Evolutionary conservation across 345 rosid genomes (phyloP), one percentile per base, ranked within the genome.

Genomic region (Acer yangbiense): DNA sequence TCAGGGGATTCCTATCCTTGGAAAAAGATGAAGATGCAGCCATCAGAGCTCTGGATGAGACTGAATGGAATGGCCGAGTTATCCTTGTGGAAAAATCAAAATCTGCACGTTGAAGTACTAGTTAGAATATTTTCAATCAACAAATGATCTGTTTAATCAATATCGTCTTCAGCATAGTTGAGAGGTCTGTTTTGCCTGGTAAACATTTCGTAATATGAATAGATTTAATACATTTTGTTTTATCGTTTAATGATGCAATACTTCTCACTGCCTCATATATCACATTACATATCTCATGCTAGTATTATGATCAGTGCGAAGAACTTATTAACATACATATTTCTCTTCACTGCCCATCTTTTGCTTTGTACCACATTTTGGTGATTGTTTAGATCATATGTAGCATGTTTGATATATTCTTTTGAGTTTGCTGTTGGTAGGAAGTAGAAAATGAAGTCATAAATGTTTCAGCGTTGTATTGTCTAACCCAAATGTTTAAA

Each of bases 41-140:
- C 61, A 79, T 82, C 48, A 79, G 78, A 73, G 77, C 85, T 54
- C 82, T 79, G 7, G 82, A 79, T 71, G 82, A 82, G 74, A 82
- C 85, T 61, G 78, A 82, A 39, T 82, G 82, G 85, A 79, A 72
- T 65, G 69, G 80, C 18, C 77, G 72, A 52, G 65, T 76, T 66
- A 76, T 79, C 63, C 82, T 79, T 39, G 76, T 82, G 20, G 85
- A 82, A 68, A 76, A 79, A 44, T 74, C 82, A 35, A 78, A 71
- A 54, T 76, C 82, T 72, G 10, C 70, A 0, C 72, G 20, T 13
- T 82, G 77, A 75, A 58, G 25, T 29, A 7, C 41, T 11, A 7
- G 2, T 29, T 25, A 18, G 21, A 29, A 61, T 27, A 73, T 41
- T 23, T 54, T 39, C 5, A 48, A 48, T 58, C 11, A 44, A 14